These are phyloP conservation scores for Beauveria medogensis DNA, from an alignment of 2,329 filamentous ascomycete genomes.

Conservation along the genomic window DNA sequence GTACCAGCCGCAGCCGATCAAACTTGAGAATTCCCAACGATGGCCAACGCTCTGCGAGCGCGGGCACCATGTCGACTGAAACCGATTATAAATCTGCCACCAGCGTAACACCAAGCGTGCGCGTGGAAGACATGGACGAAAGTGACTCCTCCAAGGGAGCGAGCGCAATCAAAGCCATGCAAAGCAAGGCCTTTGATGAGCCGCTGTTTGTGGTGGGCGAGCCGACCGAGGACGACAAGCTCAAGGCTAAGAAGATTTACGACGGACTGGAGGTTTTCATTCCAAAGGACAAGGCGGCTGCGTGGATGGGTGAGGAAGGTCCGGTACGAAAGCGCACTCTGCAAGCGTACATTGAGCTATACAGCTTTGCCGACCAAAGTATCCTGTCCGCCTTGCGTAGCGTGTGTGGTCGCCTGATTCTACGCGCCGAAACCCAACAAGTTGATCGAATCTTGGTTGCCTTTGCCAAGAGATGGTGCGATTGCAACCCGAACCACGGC, in stretches of 20 bases:
- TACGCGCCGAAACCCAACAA: conserved; percentile 92
- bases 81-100: conserved; percentile 34
- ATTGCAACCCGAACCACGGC: conserved; percentile 85
- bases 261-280: conserved; percentile 79
- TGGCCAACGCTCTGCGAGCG: conserved; percentile 27
- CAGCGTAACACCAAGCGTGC: conserved; percentile 29
- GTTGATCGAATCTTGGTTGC: conserved; percentile 89
- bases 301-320: conserved; percentile 78
- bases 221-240: conserved; percentile 60
- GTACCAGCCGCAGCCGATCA: conserved; percentile 26
- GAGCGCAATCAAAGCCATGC: conserved; percentile 22
- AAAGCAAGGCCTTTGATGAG: conserved; percentile 43
- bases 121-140: conserved; percentile 32
- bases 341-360: conserved; percentile 83
- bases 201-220: conserved; percentile 50
- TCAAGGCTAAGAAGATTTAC: conserved; percentile 75
- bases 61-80: conserved; percentile 28
- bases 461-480: conserved; percentile 84
- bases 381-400: conserved; percentile 71
- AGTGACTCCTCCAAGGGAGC: conserved; percentile 24
- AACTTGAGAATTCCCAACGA: conserved; percentile 37
- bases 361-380: conserved; percentile 75
- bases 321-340: conserved; percentile 49
- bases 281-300: conserved; percentile 68
- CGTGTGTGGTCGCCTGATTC: conserved; percentile 71